Percentiles rank a stretch among this genome's conserved stretches.
phyloP scores from a whole-genome alignment of 768 basidiomycete species.

The Crassisporium funariophilum region DNA sequence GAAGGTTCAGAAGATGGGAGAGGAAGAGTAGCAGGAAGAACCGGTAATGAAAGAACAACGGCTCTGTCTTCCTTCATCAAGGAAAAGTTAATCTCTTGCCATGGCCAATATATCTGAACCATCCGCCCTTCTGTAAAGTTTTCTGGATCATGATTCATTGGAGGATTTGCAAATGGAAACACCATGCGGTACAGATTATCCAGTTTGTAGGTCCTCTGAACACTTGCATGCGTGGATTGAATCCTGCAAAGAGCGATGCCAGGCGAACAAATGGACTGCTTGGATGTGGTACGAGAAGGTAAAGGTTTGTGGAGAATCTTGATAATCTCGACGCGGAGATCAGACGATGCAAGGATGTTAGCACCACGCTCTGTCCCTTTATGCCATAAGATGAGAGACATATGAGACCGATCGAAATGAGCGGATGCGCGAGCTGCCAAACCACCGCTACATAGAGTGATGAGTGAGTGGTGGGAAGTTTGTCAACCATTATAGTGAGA shows the following conservation, averaged over 20 bases:
- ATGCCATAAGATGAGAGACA: constrained; percentile 54
- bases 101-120: constrained; percentile 52
- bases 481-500: constrained; percentile 1
- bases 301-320: constrained; percentile 40
- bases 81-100: constrained; percentile 40
- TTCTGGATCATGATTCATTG: constrained; percentile 29
- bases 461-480: too few relatives aligned
- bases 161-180: constrained; percentile 35
- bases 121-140: constrained; percentile 42
- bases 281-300: constrained; percentile 25
- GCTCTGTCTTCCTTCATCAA: constrained; percentile 6
- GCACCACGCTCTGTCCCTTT: constrained; percentile 46
- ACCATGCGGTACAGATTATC: constrained; percentile 32
- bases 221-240: constrained; percentile 18
- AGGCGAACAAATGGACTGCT: too few relatives aligned
- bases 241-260: constrained; percentile 48
- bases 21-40: constrained; percentile 27
- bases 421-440: constrained; percentile 52
- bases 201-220: constrained; percentile 22
- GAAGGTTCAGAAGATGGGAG: constrained; percentile 21
- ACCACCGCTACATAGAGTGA: constrained; percentile 50
- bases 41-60: constrained; percentile 10
- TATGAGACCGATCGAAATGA: constrained; percentile 43
- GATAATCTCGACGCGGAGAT: constrained; percentile 47
- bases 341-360: constrained; percentile 34